Base-by-base conservation (phyloP, 2,329 filamentous ascomycete species). In the Apiospora malaysiana region DNA sequence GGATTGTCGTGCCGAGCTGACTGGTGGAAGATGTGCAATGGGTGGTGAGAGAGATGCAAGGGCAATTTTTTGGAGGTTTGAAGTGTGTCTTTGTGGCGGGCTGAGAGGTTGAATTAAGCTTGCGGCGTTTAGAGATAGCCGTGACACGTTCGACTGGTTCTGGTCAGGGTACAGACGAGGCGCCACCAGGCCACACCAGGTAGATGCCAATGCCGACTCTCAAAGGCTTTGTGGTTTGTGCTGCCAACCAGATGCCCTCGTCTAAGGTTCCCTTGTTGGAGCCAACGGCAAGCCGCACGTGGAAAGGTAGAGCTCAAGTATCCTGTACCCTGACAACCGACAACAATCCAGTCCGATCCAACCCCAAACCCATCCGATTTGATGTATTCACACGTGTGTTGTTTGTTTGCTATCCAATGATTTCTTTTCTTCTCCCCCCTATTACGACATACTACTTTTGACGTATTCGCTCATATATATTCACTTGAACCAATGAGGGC, bases 71-170 rank as follows among this genome's bases (percentile, higher is more conserved):
- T 69, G 68, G 68, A 47, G 56, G 56, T 40, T 63, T 32, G 51
- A 59, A 21, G 18, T 63, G 32, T 63, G 56, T n/a, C 56, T 63
- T 63, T n/a, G 56, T 32, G 23, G 65, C 27, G 65, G 65, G 65
- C 43, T 67, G 40, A 32, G 65, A 67, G 65, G 65, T 67, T 45
- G 65, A 67, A 45, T 45, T 67, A 67, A 67, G 65, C 65, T 49
- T 68, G 67, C 67, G 67, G 67, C 67, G 25, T 40, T 25, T 49
- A 23, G n/a, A 40, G 67, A 32, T 49, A 51, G 66, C 40, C 66
- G 67, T 68, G 43, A 68, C 67, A 68, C 67, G 32, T 51, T 40
- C 46, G 21, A 27, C 66, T 63, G 66, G 46, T 23, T 68, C 16
- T 68, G 66, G 66, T 47, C 43, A 68, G 25, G 42, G 66, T 46